Evolutionary conservation across 164 flowering plant species (phyloP).

Genomic region (Annona cherimola): DNA sequence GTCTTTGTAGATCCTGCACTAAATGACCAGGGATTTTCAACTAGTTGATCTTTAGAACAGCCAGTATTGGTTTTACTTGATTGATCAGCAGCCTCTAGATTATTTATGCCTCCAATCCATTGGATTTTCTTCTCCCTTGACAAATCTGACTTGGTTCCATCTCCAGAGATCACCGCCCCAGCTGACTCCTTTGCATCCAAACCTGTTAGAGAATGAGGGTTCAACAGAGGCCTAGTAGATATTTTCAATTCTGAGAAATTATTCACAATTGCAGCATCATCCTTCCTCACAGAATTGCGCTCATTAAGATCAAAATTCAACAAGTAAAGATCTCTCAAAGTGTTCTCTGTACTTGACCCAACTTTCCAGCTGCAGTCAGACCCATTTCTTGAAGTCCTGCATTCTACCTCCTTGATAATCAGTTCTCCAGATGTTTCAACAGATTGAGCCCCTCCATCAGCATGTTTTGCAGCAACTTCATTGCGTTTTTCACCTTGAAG

Average conservation of each 20-base stretch:
- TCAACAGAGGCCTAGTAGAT: slow-evolving; percentile 25
- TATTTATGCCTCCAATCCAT: slow-evolving; percentile 55
- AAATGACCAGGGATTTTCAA: slow-evolving; percentile 26
- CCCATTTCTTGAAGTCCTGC: slow-evolving; percentile 46
- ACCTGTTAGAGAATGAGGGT: slow-evolving; percentile 17
- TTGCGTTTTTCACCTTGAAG: slow-evolving; percentile 29
- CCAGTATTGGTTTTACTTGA: slow-evolving; percentile 9
- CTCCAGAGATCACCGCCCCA: slow-evolving; percentile 27
- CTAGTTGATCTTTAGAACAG: slow-evolving; percentile 23
- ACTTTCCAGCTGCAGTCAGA: slow-evolving; percentile 43
- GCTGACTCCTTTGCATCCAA: slow-evolving; percentile 21
- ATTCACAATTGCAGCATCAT: slow-evolving; percentile 16
- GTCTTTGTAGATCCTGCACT: slow-evolving; percentile 23
- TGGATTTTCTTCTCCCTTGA: slow-evolving; percentile 39
- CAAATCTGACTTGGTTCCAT: slow-evolving; percentile 18
- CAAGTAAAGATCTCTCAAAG: slow-evolving; percentile 45
- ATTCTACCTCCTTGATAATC: slow-evolving; percentile 75
- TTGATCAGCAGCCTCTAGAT: slow-evolving; percentile 5
- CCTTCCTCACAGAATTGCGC: slow-evolving; percentile 26
- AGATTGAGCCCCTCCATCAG: slow-evolving; percentile 14
- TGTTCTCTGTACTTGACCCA: slow-evolving; percentile 32
- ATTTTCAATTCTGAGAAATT: slow-evolving; percentile 30
- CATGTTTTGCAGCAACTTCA: slow-evolving; percentile 14
- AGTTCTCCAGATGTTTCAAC: slow-evolving; percentile 54
- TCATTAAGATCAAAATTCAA: slow-evolving; percentile 45